A percentile compares a stretch with the other conserved stretches of the same genome.
Conservation (phyloP, 495 filamentous ascomycete species). For the Penicillium cosmopolitanum region DNA sequence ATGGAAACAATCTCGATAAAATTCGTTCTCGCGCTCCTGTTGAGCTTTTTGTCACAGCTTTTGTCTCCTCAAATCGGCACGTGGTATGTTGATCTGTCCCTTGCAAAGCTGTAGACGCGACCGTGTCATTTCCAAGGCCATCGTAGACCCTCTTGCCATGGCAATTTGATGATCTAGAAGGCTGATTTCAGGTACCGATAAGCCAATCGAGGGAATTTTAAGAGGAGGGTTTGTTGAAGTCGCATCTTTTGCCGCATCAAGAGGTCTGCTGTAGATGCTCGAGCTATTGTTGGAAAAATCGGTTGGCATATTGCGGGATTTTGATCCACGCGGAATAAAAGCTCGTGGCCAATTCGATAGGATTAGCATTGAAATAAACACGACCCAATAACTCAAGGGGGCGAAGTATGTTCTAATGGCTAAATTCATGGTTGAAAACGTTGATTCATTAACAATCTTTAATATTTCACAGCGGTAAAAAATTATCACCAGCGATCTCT, state of each 20-base stretch:
- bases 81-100: not conserved
- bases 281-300: not conserved
- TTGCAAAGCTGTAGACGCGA: constrained; percentile 13
- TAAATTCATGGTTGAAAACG: too few relatives aligned
- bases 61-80: constrained; percentile 7
- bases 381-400: too few relatives aligned
- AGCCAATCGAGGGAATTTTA: not conserved
- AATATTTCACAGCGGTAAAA: too few relatives aligned
- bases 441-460: too few relatives aligned
- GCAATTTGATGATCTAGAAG: constrained; percentile 13
- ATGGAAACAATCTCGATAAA: constrained; percentile 16
- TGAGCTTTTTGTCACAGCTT: constrained; percentile 9
- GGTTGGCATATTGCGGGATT: not conserved
- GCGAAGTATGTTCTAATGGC: too few relatives aligned
- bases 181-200: not conserved
- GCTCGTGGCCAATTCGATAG: not conserved
- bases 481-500: too few relatives aligned
- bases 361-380: not conserved
- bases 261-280: not conserved
- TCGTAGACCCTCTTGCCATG: constrained; percentile 6
- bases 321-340: not conserved
- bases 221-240: not conserved
- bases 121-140: constrained; percentile 18
- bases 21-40: constrained; percentile 17
- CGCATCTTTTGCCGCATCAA: not conserved